These are phyloP conservation scores for Epichloe uncinata DNA, from an alignment of 2,329 filamentous ascomycete species.

Conservation along the genomic window DNA sequence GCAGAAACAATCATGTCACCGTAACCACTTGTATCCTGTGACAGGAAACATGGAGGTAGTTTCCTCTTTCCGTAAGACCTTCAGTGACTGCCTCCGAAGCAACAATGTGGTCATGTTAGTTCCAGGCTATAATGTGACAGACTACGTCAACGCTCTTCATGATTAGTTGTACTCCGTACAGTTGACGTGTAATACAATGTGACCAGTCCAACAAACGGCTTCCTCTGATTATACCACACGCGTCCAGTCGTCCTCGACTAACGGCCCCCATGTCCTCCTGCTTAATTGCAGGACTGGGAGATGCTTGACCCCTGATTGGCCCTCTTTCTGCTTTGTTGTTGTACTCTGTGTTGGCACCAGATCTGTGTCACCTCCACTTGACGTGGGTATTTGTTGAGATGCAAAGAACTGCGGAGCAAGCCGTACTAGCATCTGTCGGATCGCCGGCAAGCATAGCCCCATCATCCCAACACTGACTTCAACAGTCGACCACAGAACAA, in stretches of 20 bases:
- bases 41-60: too few relatives aligned
- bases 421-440: neutral
- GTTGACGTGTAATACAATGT: too few relatives aligned
- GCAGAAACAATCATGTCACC: too few relatives aligned
- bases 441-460: neutral
- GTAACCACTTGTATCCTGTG: too few relatives aligned
- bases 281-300: neutral
- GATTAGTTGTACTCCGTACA: too few relatives aligned
- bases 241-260: neutral
- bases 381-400: neutral
- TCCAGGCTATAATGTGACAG: too few relatives aligned
- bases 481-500: slow-evolving; percentile 11
- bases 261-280: neutral
- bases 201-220: too few relatives aligned
- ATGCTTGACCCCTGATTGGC: neutral
- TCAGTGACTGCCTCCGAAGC: too few relatives aligned
- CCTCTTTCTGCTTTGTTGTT: neutral
- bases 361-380: neutral
- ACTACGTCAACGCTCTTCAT: too few relatives aligned
- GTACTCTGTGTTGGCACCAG: too few relatives aligned
- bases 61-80: too few relatives aligned
- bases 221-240: neutral
- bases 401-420: neutral
- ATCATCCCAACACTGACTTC: slow-evolving; percentile 5
- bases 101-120: too few relatives aligned